Base-by-base conservation (phyloP, 768 basidiomycete genomes). In the Favolaschia claudopus region DNA sequence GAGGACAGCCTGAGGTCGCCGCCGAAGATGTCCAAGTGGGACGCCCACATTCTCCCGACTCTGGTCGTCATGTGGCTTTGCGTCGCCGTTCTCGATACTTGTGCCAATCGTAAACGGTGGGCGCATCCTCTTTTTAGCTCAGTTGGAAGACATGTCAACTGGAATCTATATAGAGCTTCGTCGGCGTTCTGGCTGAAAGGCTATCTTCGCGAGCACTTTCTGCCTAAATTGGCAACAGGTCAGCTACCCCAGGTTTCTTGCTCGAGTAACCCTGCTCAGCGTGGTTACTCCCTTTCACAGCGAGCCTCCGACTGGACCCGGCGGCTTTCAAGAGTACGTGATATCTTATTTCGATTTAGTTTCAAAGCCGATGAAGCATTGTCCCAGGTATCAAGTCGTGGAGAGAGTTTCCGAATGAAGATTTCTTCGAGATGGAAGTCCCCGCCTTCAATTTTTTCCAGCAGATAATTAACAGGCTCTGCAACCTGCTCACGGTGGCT, bases 221-320 rank as follows among this genome's bases (percentile, higher is more conserved):
- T 78, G 15, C 82, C 82, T 0, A 67, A 67, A 32, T 57, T 82
- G 5, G 77, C 74, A 17, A 58, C 65, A 66, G 78, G 82, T 79
- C 48, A 45, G 38, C 4, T 36, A n/a, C n/a, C n/a, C n/a, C n/a
- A n/a, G n/a, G n/a, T n/a, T n/a, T n/a, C n/a, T n/a, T n/a, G n/a
- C n/a, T n/a, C n/a, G n/a, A n/a, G n/a, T n/a, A n/a, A n/a, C n/a
- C n/a, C n/a, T 28, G 17, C 28, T 33, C 38, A 52, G 31, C 38
- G 15, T 32, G 40, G 28, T 19, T 37, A 25, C 31, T 50, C 29
- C 42, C 24, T 14, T 9, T 43, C 32, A 43, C 32, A 75, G 74
- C 71, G 3, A 68, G 67, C 49, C 58, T 76, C 20, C 46, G 60
- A 37, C 40, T 67, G 13, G 69, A 73, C 42, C 40, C 62, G 14